Evolutionary conservation across 257 asterid genomes (phyloP).

Genomic region (Echium plantagineum): DNA sequence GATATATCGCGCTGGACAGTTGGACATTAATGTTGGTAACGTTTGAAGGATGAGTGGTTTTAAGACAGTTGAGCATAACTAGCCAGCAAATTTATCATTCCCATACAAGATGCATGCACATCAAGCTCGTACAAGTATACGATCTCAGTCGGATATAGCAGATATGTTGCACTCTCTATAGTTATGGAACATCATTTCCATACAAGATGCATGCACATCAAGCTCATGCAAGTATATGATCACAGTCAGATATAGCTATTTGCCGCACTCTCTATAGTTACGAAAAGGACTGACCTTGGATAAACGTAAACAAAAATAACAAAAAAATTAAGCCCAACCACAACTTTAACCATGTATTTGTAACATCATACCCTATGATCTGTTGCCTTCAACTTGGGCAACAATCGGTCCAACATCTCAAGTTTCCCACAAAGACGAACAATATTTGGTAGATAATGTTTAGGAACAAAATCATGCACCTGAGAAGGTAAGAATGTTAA

Average conservation of each 20-base stretch:
- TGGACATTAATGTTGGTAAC: too few species aligned
- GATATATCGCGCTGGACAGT: too few species aligned
- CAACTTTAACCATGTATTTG: neutral
- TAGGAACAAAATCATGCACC: conserved; percentile 88
- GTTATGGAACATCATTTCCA: too few species aligned
- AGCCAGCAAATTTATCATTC: too few species aligned
- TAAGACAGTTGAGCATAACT: neutral
- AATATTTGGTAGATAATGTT: conserved; percentile 75
- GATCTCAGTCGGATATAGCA: too few species aligned
- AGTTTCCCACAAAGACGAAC: conserved; percentile 98
- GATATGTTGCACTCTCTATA: too few species aligned
- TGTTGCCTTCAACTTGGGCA: conserved; percentile 95
- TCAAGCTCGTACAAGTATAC: too few species aligned
- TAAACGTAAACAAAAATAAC: neutral
- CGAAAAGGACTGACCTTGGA: neutral
- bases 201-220: too few species aligned
- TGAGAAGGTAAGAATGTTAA: conserved; percentile 9
- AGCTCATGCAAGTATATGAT: neutral
- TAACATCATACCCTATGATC: conserved; percentile 76
- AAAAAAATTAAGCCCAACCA: conserved; percentile 7
- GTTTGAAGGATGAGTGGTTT: too few species aligned
- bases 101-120: neutral
- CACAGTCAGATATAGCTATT: neutral
- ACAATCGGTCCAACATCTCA: conserved; percentile 90
- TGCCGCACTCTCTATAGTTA: neutral